phyloP scores from a whole-genome alignment of 1,284 basidiomycete genomes.

The Porogramme epimiltina region DNA sequence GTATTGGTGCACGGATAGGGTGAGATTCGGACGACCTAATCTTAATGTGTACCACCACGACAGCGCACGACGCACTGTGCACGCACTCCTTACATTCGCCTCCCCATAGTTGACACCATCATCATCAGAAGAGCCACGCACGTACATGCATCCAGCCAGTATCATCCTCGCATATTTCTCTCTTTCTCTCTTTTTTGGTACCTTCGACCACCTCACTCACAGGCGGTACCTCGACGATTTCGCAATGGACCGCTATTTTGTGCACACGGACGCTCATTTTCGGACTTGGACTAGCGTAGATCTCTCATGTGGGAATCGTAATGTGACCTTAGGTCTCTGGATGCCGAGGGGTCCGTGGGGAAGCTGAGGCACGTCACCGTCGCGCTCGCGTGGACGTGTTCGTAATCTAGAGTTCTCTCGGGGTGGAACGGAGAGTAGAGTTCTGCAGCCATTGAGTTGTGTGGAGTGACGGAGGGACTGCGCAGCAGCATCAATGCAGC shows the following conservation, averaged over 20 bases:
- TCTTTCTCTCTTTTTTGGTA: background rate
- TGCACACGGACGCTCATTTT: slow-evolving; percentile 20
- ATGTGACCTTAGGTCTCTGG: too few relatives aligned
- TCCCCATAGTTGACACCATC: slow-evolving; percentile 1
- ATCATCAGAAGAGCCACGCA: too few relatives aligned
- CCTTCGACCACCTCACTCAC: background rate
- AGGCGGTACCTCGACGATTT: background rate
- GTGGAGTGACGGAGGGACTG: too few relatives aligned
- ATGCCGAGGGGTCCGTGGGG: too few relatives aligned
- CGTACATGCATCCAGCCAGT: background rate
- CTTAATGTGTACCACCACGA: slow-evolving; percentile 21
- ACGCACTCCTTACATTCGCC: slow-evolving; percentile 2
- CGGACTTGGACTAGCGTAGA: slow-evolving; percentile 23
- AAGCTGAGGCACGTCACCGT: too few relatives aligned
- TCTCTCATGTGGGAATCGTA: background rate
- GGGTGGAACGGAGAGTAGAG: too few relatives aligned
- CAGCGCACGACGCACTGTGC: slow-evolving; percentile 1
- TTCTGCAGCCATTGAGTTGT: too few relatives aligned
- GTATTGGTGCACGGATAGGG: slow-evolving; percentile 3
- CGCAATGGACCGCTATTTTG: background rate
- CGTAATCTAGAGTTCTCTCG: too few relatives aligned
- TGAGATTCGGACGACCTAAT: slow-evolving; percentile 15
- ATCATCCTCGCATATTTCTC: background rate
- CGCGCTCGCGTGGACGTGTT: too few relatives aligned
- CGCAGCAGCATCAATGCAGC: too few relatives aligned